phyloP scores from a whole-genome alignment of 148 eudicot species.

The Amaranthus cruentus region DNA sequence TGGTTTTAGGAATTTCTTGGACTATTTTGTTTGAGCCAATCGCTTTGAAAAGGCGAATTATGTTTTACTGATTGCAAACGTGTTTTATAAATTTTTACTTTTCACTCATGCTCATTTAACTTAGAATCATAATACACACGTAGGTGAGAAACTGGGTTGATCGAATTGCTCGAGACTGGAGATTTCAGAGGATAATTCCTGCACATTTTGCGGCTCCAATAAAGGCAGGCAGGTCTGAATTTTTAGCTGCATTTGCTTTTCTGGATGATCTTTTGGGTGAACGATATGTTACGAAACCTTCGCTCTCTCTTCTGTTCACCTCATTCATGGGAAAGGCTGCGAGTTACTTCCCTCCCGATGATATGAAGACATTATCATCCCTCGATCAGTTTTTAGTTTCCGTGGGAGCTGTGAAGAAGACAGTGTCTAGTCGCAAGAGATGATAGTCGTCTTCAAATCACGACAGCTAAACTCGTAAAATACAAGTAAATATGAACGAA shows the following conservation, averaged over 20 bases:
- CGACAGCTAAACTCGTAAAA: neutral
- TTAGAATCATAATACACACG: neutral
- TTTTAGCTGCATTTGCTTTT: conserved; percentile 84
- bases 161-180: conserved; percentile 80
- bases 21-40: no score
- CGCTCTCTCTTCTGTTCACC: conserved; percentile 68
- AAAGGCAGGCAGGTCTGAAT: conserved; percentile 77
- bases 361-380: conserved; percentile 91
- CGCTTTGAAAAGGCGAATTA: no score
- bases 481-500: no score
- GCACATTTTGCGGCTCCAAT: conserved; percentile 94
- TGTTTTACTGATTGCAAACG: no score
- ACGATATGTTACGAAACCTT: conserved; percentile 65
- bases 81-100: neutral
- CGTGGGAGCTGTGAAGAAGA: conserved; percentile 91
- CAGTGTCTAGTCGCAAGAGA: conserved; percentile 80
- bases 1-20: no score
- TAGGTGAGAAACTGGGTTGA: conserved; percentile 95
- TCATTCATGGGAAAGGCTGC: conserved; percentile 87
- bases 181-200: conserved; percentile 87
- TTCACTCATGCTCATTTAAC: neutral
- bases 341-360: conserved; percentile 95
- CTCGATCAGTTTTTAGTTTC: conserved; percentile 93
- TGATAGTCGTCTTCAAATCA: conserved; percentile 22
- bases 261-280: conserved; percentile 88